A percentile compares a stretch with the other conserved stretches of the same genome.
These are phyloP conservation scores for Incumbomyces delicatus DNA, from an alignment of 2,329 filamentous ascomycete genomes.

Conservation along the genomic window DNA sequence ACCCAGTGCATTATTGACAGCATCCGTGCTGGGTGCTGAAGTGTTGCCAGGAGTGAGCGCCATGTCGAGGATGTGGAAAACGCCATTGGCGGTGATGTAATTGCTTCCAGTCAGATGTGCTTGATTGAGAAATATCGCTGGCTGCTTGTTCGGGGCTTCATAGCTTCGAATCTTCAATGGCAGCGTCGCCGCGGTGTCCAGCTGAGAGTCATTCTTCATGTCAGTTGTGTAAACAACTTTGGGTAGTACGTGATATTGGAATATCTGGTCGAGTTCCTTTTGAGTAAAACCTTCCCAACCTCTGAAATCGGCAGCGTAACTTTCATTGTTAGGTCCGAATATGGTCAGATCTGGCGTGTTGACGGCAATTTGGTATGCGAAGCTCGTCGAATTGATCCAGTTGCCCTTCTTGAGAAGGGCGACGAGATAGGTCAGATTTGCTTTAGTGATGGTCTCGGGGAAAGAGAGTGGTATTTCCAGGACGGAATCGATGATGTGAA, in stretches of 20 bases:
- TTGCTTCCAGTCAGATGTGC: slow-evolving; percentile 42
- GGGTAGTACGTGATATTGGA: slow-evolving; percentile 56
- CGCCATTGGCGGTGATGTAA: slow-evolving; percentile 46
- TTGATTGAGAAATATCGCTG: slow-evolving; percentile 39
- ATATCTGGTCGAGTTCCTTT: slow-evolving; percentile 41
- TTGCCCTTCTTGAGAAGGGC: slow-evolving; percentile 38
- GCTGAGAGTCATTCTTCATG: slow-evolving; percentile 31
- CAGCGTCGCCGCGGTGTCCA: slow-evolving; percentile 34
- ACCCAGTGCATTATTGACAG: background rate
- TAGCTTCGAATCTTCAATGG: slow-evolving; percentile 36
- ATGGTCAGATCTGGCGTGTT: slow-evolving; percentile 38
- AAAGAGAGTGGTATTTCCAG: slow-evolving; percentile 39
- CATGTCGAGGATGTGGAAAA: slow-evolving; percentile 50
- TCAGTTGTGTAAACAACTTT: slow-evolving; percentile 44
- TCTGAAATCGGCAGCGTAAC: slow-evolving; percentile 49
- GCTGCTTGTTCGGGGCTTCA: slow-evolving; percentile 3
- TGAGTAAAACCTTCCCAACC: slow-evolving; percentile 39
- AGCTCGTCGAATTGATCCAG: slow-evolving; percentile 22
- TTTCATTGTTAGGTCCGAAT: slow-evolving; percentile 53
- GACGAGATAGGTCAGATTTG: slow-evolving; percentile 38
- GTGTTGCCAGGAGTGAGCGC: slow-evolving; percentile 20
- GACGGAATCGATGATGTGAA: slow-evolving; percentile 45
- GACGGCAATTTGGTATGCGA: slow-evolving; percentile 1
- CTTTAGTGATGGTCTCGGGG: slow-evolving; percentile 31
- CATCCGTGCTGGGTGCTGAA: slow-evolving; percentile 11